These are phyloP conservation scores for Dunaliella primolecta DNA, from an alignment of 139 green algal genomes.

Conservation along the genomic window DNA sequence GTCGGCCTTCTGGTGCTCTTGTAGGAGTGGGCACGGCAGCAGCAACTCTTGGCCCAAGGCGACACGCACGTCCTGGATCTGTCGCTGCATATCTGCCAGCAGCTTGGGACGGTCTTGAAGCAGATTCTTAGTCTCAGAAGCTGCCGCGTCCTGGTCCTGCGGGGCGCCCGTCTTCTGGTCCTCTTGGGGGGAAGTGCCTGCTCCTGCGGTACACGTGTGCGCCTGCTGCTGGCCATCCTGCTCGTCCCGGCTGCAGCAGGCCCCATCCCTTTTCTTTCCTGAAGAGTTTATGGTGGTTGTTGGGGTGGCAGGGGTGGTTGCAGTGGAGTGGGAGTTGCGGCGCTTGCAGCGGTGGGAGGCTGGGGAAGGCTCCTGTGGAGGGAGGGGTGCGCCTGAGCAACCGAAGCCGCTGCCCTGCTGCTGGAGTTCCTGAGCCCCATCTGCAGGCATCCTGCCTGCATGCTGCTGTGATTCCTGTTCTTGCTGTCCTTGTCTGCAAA, in stretches of 20 bases:
- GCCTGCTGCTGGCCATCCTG: not conserved
- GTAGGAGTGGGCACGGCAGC: not conserved
- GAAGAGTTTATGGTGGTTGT: not conserved
- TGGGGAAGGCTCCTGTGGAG: not conserved
- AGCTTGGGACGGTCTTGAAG: constrained; percentile 5
- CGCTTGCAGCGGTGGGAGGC: not conserved
- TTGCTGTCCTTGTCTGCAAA: no score
- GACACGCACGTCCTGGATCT: not conserved
- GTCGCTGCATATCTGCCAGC: constrained; percentile 1
- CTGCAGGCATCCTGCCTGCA: no score
- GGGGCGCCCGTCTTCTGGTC: not conserved
- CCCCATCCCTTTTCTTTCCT: not conserved
- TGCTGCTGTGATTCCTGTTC: no score
- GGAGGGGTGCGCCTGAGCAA: not conserved
- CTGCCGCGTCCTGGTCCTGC: not conserved
- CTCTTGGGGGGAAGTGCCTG: not conserved
- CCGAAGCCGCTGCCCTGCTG: not conserved
- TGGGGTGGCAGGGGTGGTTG: not conserved
- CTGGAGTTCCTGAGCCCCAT: not conserved
- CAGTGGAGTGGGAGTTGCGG: not conserved
- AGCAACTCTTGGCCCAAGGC: constrained; percentile 2
- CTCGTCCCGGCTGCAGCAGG: not conserved
- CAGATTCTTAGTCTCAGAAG: not conserved
- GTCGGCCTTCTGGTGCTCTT: not conserved
- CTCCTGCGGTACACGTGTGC: not conserved